Evolutionary conservation across 1,284 basidiomycete genomes (phyloP).

Genomic region (Leucoagaricus sp.): DNA sequence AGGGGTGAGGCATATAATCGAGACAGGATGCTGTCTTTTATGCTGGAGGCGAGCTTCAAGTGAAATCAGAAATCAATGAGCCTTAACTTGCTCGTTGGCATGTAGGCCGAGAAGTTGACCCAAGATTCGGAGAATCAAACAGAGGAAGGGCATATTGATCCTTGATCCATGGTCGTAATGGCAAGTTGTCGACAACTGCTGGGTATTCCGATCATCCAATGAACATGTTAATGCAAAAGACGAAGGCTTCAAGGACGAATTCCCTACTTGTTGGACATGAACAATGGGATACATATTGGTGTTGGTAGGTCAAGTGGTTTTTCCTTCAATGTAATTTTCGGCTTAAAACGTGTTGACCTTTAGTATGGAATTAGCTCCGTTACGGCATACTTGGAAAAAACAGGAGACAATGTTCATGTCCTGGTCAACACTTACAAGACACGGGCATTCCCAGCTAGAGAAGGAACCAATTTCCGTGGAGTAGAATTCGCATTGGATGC

Average conservation of each 20-base stretch:
- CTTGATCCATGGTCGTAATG: not conserved
- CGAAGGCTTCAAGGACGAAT: not conserved
- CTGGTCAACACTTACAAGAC: slow-evolving; percentile 33
- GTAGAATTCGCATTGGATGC: slow-evolving; percentile 11
- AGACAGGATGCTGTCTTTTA: not conserved
- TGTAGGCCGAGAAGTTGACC: not conserved
- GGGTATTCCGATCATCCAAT: not conserved
- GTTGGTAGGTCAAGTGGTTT: not conserved
- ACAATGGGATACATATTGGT: not conserved
- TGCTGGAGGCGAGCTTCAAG: not conserved
- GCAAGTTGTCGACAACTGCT: not conserved
- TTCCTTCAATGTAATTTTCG: not conserved
- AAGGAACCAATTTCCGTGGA: slow-evolving; percentile 3
- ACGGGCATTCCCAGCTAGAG: slow-evolving; percentile 19
- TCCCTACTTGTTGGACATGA: not conserved
- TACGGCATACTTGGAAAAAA: slow-evolving; percentile 37
- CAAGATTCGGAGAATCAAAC: not conserved
- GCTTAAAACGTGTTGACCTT: not conserved
- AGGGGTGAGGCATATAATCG: not conserved
- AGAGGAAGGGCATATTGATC: not conserved
- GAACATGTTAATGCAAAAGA: not conserved
- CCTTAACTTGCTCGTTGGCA: not conserved
- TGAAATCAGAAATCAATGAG: not conserved
- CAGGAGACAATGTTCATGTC: slow-evolving; percentile 40
- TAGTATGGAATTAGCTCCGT: slow-evolving; percentile 27